Base-by-base conservation (phyloP, 441 rosid species). In the Aquilaria agallochum region DNA sequence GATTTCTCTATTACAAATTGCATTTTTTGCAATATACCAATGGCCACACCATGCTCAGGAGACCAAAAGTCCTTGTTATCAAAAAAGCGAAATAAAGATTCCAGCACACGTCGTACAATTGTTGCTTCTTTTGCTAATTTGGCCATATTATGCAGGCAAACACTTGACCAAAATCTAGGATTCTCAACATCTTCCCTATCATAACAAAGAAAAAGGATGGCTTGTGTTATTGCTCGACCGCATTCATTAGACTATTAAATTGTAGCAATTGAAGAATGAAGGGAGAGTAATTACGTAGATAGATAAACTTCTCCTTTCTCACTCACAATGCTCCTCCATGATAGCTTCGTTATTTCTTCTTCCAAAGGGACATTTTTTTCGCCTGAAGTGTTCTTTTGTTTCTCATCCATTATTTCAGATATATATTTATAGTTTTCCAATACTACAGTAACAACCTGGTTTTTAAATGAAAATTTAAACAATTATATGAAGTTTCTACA, bases 51-150 rank as follows among this genome's bases (percentile, higher is more conserved):
- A 11, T 76, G 45, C n/a, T 79, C 79, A 12, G 77, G 64, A 53
- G 85, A 79, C 92, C 92, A 83, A 49, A 68, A 69, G 64, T 79
- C 79, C 51, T 75, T 78, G 51, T 74, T 78, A 70, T 83, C 82
- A 68, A 86, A 86, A 68, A 74, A 78, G 0, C 87, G 84, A 60
- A 86, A 86, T 65, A 86, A 73, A 50, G 87, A 83, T 69, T 86
- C 89, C 58, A 83, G 75, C 5, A 86, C 83, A 66, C 85, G 83
- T 2, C 92, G 71, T 62, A 76, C 82, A 12, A 83, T 81, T 46
- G 87, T 86, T 9, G 80, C 92, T 74, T 81, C 89, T 71, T 81
- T 86, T 11, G 89, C 92, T 69, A 86, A 67, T 73, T 77, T 83
- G 6, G 87, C 83, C 59, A 79, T 78, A 45, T 81, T 86, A 51